A percentile compares a stretch with the other conserved stretches of the same genome.
Conservation (phyloP, 768 basidiomycete species). For the Boletus rubroflammeus region DNA sequence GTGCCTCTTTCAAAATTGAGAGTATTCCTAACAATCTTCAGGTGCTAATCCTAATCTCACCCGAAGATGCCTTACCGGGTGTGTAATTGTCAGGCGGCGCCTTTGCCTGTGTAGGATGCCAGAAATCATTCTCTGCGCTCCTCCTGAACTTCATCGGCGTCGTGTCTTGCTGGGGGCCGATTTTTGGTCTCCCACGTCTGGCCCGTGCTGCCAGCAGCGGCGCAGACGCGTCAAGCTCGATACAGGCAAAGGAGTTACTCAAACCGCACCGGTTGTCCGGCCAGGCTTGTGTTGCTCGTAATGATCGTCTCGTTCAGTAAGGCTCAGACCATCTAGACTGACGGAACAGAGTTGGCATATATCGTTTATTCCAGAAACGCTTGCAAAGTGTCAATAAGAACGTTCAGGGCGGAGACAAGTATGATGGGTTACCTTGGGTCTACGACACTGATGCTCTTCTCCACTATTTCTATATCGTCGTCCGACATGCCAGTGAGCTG, state of each 20-base stretch:
- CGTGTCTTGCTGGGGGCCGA: constrained; percentile 1
- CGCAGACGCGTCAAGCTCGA: constrained; percentile 6
- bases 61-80: constrained; percentile 52
- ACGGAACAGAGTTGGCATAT: constrained; percentile 51
- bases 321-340: constrained; percentile 39
- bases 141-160: constrained; percentile 3
- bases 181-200: constrained; percentile 16
- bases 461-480: constrained; percentile 29
- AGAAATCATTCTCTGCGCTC: constrained; percentile 44
- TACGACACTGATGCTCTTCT: background rate
- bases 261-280: constrained; percentile 12
- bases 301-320: constrained; percentile 46
- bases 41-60: constrained; percentile 5
- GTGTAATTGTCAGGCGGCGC: constrained; percentile 56
- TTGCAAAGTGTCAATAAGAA: constrained; percentile 3
- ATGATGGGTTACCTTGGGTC: constrained; percentile 10
- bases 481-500: constrained; percentile 20
- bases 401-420: background rate
- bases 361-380: constrained; percentile 17
- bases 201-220: background rate
- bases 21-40: constrained; percentile 52
- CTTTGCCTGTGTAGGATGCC: constrained; percentile 48
- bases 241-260: background rate
- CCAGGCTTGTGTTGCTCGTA: constrained; percentile 48
- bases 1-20: constrained; percentile 52